Percentiles rank a stretch among this genome's conserved stretches.
These are phyloP conservation scores for Discostella stelligera DNA, from an alignment of 352 stramenopile species.

Conservation along the genomic window DNA sequence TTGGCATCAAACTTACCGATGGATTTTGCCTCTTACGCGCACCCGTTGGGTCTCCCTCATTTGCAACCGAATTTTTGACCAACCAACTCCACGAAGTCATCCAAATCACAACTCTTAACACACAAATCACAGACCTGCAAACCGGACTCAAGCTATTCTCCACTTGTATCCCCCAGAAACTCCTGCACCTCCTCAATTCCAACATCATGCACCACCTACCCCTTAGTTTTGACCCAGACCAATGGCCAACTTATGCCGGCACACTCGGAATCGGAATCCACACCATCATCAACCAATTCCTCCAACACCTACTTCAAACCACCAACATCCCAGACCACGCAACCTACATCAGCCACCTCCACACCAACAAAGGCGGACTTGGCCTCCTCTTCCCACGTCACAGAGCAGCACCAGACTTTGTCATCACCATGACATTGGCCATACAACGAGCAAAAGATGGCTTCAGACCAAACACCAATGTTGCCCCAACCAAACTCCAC, in stretches of 20 bases:
- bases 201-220: slow-evolving; percentile 24
- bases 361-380: neutral
- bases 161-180: slow-evolving; percentile 24
- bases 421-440: slow-evolving; percentile 23
- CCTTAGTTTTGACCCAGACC: neutral
- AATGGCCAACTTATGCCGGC: neutral
- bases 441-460: slow-evolving; percentile 9
- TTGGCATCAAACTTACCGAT: no score
- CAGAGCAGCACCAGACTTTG: slow-evolving; percentile 34
- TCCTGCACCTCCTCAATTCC: slow-evolving; percentile 16
- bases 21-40: no score
- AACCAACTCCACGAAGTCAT: neutral
- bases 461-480: slow-evolving; percentile 4
- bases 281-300: no score
- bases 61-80: slow-evolving; percentile 11
- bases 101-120: neutral
- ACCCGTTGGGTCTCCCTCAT: no score
- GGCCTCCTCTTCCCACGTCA: neutral
- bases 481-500: neutral
- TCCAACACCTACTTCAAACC: no score
- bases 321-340: no score
- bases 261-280: no score
- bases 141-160: slow-evolving; percentile 25
- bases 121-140: slow-evolving; percentile 11
- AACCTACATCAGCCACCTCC: neutral